These are phyloP conservation scores for Cryptococcus neoformans DNA, from an alignment of 1,284 basidiomycete genomes.

Conservation along the genomic window DNA sequence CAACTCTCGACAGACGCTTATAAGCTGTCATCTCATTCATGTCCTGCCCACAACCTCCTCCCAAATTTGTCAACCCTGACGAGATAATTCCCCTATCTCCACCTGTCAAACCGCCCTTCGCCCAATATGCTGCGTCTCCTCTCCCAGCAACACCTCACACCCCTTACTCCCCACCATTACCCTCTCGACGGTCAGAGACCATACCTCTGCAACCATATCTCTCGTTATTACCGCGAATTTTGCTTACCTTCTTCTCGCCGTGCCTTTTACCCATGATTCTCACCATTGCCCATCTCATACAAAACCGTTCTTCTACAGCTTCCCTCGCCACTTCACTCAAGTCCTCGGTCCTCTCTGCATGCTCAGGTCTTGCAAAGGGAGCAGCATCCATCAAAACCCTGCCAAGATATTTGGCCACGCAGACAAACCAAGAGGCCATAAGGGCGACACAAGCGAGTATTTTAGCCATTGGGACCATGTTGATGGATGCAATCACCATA, in stretches of 20 bases:
- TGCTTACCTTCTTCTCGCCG: slow-evolving; percentile 67
- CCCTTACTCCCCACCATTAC: slow-evolving; percentile 17
- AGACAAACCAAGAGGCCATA: slow-evolving; percentile 74
- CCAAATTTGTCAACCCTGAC: slow-evolving; percentile 21
- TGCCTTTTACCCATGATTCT: slow-evolving; percentile 77
- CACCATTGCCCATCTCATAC: slow-evolving; percentile 72
- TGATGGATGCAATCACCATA: slow-evolving; percentile 64
- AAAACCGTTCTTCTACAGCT: slow-evolving; percentile 61
- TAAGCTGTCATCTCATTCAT: not conserved
- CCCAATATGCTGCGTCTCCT: slow-evolving; percentile 25
- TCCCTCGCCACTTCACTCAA: slow-evolving; percentile 71
- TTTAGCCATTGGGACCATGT: slow-evolving; percentile 66
- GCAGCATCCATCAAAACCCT: slow-evolving; percentile 77
- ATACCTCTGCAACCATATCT: slow-evolving; percentile 70
- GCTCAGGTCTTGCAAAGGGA: slow-evolving; percentile 75
- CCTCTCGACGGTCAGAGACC: not conserved
- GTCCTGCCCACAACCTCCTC: slow-evolving; percentile 5
- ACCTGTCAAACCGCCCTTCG: slow-evolving; percentile 28
- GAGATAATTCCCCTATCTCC: slow-evolving; percentile 34
- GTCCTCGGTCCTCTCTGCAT: slow-evolving; percentile 67
- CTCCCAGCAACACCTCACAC: slow-evolving; percentile 33
- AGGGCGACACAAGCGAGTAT: slow-evolving; percentile 74
- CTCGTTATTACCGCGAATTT: slow-evolving; percentile 72
- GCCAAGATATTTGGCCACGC: slow-evolving; percentile 79
- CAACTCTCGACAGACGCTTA: not conserved